These are phyloP conservation scores for Maudiozyma bulderi DNA, from an alignment of 805 yeast species.

Conservation along the genomic window DNA sequence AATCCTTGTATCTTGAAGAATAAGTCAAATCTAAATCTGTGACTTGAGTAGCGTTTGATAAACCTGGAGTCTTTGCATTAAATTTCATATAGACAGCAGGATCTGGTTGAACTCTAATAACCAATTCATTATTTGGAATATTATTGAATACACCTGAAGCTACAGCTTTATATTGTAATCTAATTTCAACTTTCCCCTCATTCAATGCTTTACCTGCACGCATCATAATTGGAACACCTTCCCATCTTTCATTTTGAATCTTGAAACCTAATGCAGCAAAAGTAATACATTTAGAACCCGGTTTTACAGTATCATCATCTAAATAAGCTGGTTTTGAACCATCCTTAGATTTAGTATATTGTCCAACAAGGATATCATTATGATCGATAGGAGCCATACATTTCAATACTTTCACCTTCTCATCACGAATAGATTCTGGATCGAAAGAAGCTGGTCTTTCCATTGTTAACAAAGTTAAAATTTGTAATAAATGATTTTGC, in stretches of 20 bases:
- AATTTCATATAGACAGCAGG: conserved; percentile 91
- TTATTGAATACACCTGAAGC: conserved; percentile 72
- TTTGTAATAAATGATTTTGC: conserved; percentile 95
- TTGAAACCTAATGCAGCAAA: conserved; percentile 76
- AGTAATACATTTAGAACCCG: conserved; percentile 79
- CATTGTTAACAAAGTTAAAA: conserved; percentile 84
- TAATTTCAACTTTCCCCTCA: conserved; percentile 87
- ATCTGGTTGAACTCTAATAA: conserved; percentile 86
- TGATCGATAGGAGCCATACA: conserved; percentile 61
- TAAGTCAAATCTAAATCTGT: conserved; percentile 90
- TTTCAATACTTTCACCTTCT: conserved; percentile 85
- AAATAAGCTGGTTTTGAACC: conserved; percentile 83
- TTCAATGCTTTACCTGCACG: conserved; percentile 98
- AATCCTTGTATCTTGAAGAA: conserved; percentile 66
- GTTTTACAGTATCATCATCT: conserved; percentile 84
- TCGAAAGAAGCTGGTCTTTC: conserved; percentile 88
- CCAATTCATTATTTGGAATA: conserved; percentile 86
- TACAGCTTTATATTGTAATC: conserved; percentile 84
- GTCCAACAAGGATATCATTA: conserved; percentile 72
- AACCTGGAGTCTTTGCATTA: conserved; percentile 90
- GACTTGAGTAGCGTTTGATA: conserved; percentile 68
- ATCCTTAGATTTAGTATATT: conserved; percentile 75
- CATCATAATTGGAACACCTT: conserved; percentile 90
- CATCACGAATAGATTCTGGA: conserved; percentile 92
- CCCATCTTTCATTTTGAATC: conserved; percentile 93